Percentiles rank a stretch among this genome's conserved stretches.
Evolutionary conservation across 106 monocot genomes (phyloP).

Genomic region (Acorus calamus): DNA sequence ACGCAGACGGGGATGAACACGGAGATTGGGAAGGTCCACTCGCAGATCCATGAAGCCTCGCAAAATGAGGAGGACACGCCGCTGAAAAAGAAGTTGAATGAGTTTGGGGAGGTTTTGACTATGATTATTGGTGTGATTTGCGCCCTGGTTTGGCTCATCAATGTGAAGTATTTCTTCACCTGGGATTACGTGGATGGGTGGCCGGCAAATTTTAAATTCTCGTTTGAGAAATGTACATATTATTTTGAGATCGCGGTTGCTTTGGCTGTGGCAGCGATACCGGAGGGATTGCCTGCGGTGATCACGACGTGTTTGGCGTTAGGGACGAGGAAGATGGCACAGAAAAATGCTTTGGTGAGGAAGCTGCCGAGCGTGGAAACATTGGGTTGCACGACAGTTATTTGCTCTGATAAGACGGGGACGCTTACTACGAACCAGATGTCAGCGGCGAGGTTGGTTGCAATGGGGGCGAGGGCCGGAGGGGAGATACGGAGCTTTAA

Average conservation of each 20-base stretch:
- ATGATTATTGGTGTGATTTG: conserved; percentile 56
- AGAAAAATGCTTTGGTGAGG: conserved; percentile 65
- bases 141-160: conserved; percentile 63
- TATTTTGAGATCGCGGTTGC: conserved; percentile 61
- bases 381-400: conserved; percentile 75
- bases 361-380: conserved; percentile 92
- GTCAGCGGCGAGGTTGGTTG: conserved; percentile 69
- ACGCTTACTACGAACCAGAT: conserved; percentile 90
- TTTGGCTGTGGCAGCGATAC: conserved; percentile 62
- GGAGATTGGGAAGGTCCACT: conserved; percentile 64
- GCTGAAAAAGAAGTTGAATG: conserved; percentile 49
- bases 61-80: conserved; percentile 59
- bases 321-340: conserved; percentile 65
- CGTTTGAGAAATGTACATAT: conserved; percentile 64
- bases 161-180: conserved; percentile 58
- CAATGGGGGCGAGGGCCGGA: conserved; percentile 49
- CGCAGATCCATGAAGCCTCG: conserved; percentile 61
- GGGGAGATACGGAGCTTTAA: conserved; percentile 37
- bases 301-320: conserved; percentile 71
- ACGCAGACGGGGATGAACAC: conserved; percentile 48
- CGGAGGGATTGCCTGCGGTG: conserved; percentile 62
- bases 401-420: conserved; percentile 83
- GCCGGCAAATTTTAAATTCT: conserved; percentile 65
- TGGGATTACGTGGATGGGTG: conserved; percentile 63
- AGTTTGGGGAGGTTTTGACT: conserved; percentile 55